Conservation (phyloP, 345 rosid species). For the Excoecaria cochinchinensis region DNA sequence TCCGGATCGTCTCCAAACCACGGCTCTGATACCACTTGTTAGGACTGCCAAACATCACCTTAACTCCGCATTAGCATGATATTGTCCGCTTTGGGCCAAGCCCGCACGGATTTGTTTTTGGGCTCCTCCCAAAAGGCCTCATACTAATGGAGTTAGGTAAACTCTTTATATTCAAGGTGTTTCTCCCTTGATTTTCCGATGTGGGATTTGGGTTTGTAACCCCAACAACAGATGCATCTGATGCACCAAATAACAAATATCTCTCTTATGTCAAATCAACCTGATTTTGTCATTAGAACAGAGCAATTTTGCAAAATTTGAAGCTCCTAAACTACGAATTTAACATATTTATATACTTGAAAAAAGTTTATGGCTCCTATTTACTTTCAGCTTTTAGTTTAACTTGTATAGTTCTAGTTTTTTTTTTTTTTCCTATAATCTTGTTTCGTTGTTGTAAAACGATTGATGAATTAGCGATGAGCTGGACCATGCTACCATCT, state of each 20-base stretch:
- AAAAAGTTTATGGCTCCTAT: no score
- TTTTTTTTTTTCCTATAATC: neutral
- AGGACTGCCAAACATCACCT: no score
- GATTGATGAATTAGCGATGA: neutral
- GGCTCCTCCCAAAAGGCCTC: no score
- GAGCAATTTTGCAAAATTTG: neutral
- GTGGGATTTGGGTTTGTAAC: no score
- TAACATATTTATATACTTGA: constrained; percentile 27
- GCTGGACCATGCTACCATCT: neutral
- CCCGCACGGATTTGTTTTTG: no score
- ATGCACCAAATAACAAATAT: constrained; percentile 73
- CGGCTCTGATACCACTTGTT: no score
- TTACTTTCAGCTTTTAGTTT: neutral
- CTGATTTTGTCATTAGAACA: constrained; percentile 47
- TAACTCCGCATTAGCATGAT: no score
- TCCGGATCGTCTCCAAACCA: no score
- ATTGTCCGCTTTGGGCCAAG: no score
- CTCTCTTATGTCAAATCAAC: constrained; percentile 91
- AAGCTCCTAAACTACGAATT: neutral
- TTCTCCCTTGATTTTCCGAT: no score
- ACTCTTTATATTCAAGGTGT: no score
- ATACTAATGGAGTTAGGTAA: no score
- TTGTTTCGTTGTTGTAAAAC: neutral
- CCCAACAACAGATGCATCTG: constrained; percentile 86
- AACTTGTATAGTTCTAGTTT: neutral